Base-by-base conservation (phyloP, 352 stramenopile genomes). In the Globisporangium okanoganense region DNA sequence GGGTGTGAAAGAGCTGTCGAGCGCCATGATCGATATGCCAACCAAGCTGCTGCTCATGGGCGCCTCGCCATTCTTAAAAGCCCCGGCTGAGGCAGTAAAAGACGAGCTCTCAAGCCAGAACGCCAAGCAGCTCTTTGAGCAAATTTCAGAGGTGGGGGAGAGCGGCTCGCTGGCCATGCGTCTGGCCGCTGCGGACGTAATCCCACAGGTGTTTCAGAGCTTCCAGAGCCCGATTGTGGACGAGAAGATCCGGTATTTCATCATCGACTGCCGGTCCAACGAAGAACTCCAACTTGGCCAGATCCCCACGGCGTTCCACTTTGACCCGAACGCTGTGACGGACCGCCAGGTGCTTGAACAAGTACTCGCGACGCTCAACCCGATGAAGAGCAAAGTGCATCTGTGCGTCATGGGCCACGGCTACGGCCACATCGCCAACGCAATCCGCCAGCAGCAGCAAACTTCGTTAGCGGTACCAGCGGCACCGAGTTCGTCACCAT, bases 371-470 rank as follows among this genome's bases (percentile, higher is more conserved):
- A 91, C 80, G 38, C 68, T 95, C 0, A 69, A 73, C 14, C 79
- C 84, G 16, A 58, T 92, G 9, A 88, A 91, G 65, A 70, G 41
- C 31, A 79, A 72, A 20, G 72, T 92, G 24, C 85, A 95, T 58
- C 66, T 95, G 54, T 88, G 77, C 27, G 79, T 95, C 40, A 88
- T 95, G 80, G 84, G 84, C 6, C 77, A 92, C 27, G 85, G 85
- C 13, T 89, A 90, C 59, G 78, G 75, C 8, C 74, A 88, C 58
- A 72, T 90, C 57, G 82, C 80, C 0, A 66, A 79, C 52, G 78
- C 89, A 27, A 48, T 92, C 20, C 78, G 73, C 13, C 67, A 80
- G 38, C 58, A 72, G 1, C 38, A 56, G 22, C 59, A 63, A 35
- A 27, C 24, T 31, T 38, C 69, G 33, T 69, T 72, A 18, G 61